Evolutionary conservation across 1,284 basidiomycete species (phyloP).

Genomic region (Veloporphyrellus conicus): DNA sequence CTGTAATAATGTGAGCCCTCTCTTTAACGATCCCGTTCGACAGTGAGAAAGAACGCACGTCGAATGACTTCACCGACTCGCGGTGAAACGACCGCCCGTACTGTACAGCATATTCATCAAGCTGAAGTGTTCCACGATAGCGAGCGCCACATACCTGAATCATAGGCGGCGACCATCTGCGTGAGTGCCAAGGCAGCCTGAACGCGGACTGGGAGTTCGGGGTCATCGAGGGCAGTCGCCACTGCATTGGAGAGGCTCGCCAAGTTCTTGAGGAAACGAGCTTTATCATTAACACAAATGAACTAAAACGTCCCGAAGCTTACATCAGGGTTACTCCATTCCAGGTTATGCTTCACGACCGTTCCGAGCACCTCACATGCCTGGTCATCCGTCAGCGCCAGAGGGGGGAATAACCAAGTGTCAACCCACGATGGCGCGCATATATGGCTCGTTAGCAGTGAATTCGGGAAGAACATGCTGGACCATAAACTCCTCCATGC

Average conservation of each 20-base stretch:
- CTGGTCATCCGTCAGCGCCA: conserved; percentile 36
- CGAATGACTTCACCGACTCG: conserved; percentile 86
- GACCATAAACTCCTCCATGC: conserved; percentile 73
- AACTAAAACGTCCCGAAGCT: conserved; percentile 10
- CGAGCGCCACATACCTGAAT: conserved; percentile 46
- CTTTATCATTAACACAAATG: background rate
- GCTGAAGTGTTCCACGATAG: background rate
- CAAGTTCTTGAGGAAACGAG: conserved; percentile 45
- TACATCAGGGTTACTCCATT: conserved; percentile 66
- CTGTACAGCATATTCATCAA: conserved; percentile 34
- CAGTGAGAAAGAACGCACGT: conserved; percentile 41
- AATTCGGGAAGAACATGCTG: conserved; percentile 74
- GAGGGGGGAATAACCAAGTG: background rate
- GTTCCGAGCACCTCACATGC: conserved; percentile 77
- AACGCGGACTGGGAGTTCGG: conserved; percentile 79
- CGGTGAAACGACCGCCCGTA: conserved; percentile 69
- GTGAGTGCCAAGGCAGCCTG: conserved; percentile 80
- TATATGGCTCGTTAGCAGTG: conserved; percentile 57
- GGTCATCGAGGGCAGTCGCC: conserved; percentile 62
- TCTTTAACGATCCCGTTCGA: background rate
- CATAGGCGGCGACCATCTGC: conserved; percentile 66
- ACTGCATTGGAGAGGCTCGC: conserved; percentile 61
- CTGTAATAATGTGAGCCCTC: conserved; percentile 34
- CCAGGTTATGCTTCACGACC: conserved; percentile 61
- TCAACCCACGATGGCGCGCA: conserved; percentile 65